Percentiles rank a stretch among this genome's conserved stretches.
phyloP scores from a whole-genome alignment of 1,139 yeast genomes.

The Suhomyces panamericanus region DNA sequence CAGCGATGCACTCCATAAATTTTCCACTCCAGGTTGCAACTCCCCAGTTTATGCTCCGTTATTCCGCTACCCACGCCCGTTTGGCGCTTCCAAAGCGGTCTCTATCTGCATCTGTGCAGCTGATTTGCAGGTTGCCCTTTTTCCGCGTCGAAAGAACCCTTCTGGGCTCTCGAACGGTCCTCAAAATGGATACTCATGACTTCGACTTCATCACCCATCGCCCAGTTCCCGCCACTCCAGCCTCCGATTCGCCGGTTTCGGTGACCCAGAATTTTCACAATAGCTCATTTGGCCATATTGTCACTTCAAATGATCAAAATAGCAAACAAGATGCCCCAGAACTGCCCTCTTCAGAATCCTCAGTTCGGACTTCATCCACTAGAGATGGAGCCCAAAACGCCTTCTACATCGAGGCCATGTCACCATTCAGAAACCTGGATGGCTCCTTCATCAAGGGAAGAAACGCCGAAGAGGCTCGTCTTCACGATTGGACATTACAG shows the following conservation, averaged over 20 bases:
- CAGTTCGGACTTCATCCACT: not conserved
- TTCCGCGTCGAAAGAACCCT: not conserved
- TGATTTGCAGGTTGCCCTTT: not conserved
- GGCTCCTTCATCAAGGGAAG: conserved; percentile 45
- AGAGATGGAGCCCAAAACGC: conserved; percentile 8
- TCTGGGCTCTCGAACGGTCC: not conserved
- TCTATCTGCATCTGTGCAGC: not conserved
- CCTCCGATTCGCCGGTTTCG: conserved; percentile 21
- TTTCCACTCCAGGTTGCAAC: conserved; percentile 9
- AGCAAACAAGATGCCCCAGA: conserved; percentile 18
- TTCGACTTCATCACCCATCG: conserved; percentile 14
- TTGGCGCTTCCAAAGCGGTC: not conserved
- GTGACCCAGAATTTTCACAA: conserved; percentile 33
- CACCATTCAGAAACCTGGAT: conserved; percentile 41
- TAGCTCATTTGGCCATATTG: conserved; percentile 49
- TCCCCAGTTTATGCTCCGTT: conserved; percentile 1
- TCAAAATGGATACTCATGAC: conserved; percentile 9
- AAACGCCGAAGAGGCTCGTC: conserved; percentile 52
- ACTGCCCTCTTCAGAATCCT: conserved; percentile 4
- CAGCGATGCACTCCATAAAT: conserved; percentile 4
- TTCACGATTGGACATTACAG: conserved; percentile 46
- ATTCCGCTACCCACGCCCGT: not conserved
- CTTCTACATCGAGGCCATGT: conserved; percentile 16
- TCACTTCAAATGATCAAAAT: conserved; percentile 36
- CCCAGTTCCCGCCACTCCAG: not conserved